phyloP scores from a whole-genome alignment of 1,284 basidiomycete genomes.

The Microbotryum silenes-acaulis region DNA sequence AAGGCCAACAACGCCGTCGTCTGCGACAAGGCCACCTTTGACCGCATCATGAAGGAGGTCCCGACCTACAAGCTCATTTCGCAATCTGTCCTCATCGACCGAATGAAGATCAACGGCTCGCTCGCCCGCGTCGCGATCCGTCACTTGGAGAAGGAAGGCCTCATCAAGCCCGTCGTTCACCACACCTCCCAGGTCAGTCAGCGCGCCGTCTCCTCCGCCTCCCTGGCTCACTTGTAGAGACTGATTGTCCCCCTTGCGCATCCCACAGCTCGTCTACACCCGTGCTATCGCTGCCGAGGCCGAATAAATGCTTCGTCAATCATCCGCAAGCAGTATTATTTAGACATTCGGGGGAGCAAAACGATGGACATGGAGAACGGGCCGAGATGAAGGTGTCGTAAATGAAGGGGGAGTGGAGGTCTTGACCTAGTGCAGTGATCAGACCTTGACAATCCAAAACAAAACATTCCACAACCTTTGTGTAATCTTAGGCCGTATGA shows the following conservation, averaged over 20 bases:
- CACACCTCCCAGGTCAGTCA: slow-evolving; percentile 73
- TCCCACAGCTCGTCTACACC: slow-evolving; percentile 4
- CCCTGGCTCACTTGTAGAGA: background rate
- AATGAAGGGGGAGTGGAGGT: no score
- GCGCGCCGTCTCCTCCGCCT: background rate
- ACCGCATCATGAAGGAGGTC: slow-evolving; percentile 90
- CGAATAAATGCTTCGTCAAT: background rate
- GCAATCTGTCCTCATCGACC: slow-evolving; percentile 94
- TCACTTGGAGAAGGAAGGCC: slow-evolving; percentile 84
- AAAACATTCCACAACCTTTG: no score
- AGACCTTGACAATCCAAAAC: no score
- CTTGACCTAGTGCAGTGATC: no score
- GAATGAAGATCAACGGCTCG: slow-evolving; percentile 91
- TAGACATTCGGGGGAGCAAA: background rate
- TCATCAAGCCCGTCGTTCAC: slow-evolving; percentile 95
- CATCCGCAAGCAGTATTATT: background rate
- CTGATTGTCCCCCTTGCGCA: background rate
- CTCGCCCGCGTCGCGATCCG: slow-evolving; percentile 88
- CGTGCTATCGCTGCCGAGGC: slow-evolving; percentile 1
- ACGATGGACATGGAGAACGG: no score
- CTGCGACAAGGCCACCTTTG: slow-evolving; percentile 65
- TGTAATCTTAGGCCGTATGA: no score
- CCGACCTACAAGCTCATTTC: slow-evolving; percentile 99
- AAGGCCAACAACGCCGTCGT: slow-evolving; percentile 68
- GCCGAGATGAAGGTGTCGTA: no score